These are phyloP conservation scores for Phytophthora constricta DNA, from an alignment of 352 stramenopile species.

Conservation along the genomic window DNA sequence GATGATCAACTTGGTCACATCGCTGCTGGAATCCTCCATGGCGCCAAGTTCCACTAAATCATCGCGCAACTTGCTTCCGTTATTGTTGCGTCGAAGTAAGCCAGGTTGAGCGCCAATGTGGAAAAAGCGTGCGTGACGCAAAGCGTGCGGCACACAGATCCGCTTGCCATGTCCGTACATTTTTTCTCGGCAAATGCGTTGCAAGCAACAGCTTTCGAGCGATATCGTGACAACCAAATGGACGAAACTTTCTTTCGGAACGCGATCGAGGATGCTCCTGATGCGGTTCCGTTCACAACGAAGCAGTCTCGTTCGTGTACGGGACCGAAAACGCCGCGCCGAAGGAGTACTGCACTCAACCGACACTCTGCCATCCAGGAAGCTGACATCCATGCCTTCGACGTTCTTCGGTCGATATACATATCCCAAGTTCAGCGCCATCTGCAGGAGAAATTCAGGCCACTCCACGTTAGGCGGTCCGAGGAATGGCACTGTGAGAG, in stretches of 20 bases:
- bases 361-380: conserved; percentile 2
- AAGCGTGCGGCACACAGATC: neutral
- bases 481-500: neutral
- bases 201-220: neutral
- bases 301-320: neutral
- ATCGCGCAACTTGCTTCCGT: neutral
- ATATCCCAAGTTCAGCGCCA: neutral
- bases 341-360: neutral
- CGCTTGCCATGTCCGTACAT: neutral
- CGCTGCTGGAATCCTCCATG: neutral
- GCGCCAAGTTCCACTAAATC: conserved; percentile 2
- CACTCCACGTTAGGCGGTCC: neutral
- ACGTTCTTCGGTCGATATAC: neutral
- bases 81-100: neutral
- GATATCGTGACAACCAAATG: neutral
- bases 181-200: neutral
- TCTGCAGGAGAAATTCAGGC: neutral
- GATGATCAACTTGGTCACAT: too few relatives aligned
- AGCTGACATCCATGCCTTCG: neutral
- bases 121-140: conserved; percentile 1
- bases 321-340: neutral
- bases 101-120: neutral
- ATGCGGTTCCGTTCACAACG: neutral
- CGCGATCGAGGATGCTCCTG: neutral
- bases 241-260: neutral